These are phyloP conservation scores for Lactarius deliciosus DNA, from an alignment of 768 basidiomycete genomes.

Conservation along the genomic window DNA sequence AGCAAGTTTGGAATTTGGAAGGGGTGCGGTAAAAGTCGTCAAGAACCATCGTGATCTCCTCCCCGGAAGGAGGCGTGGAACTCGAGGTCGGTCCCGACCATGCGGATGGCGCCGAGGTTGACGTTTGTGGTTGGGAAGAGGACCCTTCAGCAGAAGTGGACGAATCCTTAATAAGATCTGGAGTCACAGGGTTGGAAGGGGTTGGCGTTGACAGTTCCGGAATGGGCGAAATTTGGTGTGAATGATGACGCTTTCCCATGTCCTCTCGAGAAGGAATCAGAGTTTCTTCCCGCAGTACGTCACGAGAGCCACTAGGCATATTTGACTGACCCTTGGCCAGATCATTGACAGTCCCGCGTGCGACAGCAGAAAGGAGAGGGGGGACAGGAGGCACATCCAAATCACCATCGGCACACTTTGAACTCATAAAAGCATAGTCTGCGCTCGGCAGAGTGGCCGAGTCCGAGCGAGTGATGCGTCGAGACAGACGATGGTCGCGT, in stretches of 20 bases:
- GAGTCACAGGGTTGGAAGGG: slow-evolving; percentile 12
- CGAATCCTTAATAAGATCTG: slow-evolving; percentile 23
- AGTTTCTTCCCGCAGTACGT: background rate
- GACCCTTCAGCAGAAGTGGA: slow-evolving; percentile 11
- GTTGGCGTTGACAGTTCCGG: slow-evolving; percentile 10
- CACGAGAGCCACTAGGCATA: background rate
- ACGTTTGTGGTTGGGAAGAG: slow-evolving; percentile 4
- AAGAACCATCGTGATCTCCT: slow-evolving; percentile 17
- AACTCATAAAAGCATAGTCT: slow-evolving; percentile 9
- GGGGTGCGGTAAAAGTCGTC: background rate
- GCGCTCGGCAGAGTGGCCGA: slow-evolving; percentile 27
- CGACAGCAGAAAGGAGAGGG: slow-evolving; percentile 4
- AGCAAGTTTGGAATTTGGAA: background rate
- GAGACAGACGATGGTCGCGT: slow-evolving; percentile 18
- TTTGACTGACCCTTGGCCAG: background rate
- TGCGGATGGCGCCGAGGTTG: slow-evolving; percentile 6
- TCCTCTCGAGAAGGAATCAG: background rate
- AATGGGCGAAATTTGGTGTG: slow-evolving; percentile 12
- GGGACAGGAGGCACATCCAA: slow-evolving; percentile 12
- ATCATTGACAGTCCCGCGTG: background rate
- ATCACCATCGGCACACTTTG: background rate
- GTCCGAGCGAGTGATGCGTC: slow-evolving; percentile 25
- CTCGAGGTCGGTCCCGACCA: slow-evolving; percentile 4
- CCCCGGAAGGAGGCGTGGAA: slow-evolving; percentile 11
- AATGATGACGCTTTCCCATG: background rate